phyloP scores from a whole-genome alignment of 805 yeast species.

The Starmerella sp. region DNA sequence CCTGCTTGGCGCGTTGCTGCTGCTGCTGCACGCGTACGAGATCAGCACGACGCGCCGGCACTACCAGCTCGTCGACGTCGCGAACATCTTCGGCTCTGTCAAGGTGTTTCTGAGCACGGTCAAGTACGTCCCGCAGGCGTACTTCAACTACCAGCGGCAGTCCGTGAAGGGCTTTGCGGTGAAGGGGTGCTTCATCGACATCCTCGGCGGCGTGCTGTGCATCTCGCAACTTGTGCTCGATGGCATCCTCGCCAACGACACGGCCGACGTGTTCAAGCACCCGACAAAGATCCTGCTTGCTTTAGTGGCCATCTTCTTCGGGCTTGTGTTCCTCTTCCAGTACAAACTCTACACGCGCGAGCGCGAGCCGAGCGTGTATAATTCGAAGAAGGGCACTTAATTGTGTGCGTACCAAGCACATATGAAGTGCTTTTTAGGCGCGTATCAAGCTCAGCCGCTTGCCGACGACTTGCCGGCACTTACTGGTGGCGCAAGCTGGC shows the following conservation, averaged over 20 bases:
- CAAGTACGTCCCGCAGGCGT: slow-evolving; percentile 41
- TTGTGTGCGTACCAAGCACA: too few relatives aligned
- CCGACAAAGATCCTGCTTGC: slow-evolving; percentile 38
- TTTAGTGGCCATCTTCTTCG: slow-evolving; percentile 28
- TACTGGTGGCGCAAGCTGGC: too few relatives aligned
- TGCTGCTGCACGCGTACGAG: slow-evolving; percentile 25
- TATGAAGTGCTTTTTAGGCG: too few relatives aligned
- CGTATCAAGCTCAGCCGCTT: too few relatives aligned
- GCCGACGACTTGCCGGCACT: too few relatives aligned
- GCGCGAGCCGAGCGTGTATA: slow-evolving; percentile 12
- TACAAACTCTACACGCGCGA: slow-evolving; percentile 20
- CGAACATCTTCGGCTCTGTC: slow-evolving; percentile 35
- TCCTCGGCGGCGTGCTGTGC: slow-evolving; percentile 35
- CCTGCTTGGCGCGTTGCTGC: slow-evolving; percentile 14
- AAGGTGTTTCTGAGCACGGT: slow-evolving; percentile 37
- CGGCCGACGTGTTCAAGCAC: slow-evolving; percentile 31
- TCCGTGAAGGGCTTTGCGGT: slow-evolving; percentile 40
- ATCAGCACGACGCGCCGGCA: slow-evolving; percentile 22
- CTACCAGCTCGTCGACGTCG: slow-evolving; percentile 31
- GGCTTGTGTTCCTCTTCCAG: slow-evolving; percentile 27
- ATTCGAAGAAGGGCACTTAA: slow-evolving; percentile 7
- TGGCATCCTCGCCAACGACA: slow-evolving; percentile 29
- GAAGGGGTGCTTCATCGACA: slow-evolving; percentile 33
- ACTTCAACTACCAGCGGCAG: slow-evolving; percentile 33
- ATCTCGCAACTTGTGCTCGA: slow-evolving; percentile 34